Base-by-base conservation (phyloP, 1,139 yeast species). In the Blastobotrys persicus region DNA sequence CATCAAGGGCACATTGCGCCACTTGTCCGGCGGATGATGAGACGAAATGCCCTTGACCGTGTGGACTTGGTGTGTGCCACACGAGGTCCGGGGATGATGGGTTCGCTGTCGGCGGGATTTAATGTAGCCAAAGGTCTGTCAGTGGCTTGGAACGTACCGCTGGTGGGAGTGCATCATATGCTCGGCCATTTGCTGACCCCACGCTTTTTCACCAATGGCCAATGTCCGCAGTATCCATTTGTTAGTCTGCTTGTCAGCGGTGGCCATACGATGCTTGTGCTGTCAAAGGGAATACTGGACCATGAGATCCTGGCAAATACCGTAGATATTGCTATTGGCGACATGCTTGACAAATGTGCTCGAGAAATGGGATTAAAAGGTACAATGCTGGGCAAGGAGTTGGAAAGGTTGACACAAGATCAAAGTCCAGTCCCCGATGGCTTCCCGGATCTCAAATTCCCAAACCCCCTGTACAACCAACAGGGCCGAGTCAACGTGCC, bases 51-150 rank as follows among this genome's bases (percentile, higher is more conserved):
- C 1, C 50, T 64, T 1, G 50, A 55, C 1, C 76, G 77, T 1
- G 89, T 95, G 0, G 96, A 88, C 62, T 63, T 92, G 42, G 76
- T 92, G 2, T 86, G 96, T 64, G 96, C 85, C 7, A 92, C 99
- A 0, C 71, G 95, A 58, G 99, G 99, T 0, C 99, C 99, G 0
- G 99, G 99, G 0, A 89, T 94, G 97, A 78, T 83, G 13, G 97
- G 97, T 0, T 85, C 95, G 0, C 71, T 92, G 17, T 78, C 88
- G 13, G 85, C 88, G 0, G 94, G 97, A 1, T 73, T 87, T 38
- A 94, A 86, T 60, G 69, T 88, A 39, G 96, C 95, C 0, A 86
- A 88, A 59, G 98, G 98, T 0, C 70, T 92, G 14, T 72, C 91
- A 0, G 72, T 85, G 0, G 97, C 89, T 0, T 85, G 89, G 85